Base-by-base conservation (phyloP, 2,329 filamentous ascomycete genomes). In the Ceratocystis albifundus region DNA sequence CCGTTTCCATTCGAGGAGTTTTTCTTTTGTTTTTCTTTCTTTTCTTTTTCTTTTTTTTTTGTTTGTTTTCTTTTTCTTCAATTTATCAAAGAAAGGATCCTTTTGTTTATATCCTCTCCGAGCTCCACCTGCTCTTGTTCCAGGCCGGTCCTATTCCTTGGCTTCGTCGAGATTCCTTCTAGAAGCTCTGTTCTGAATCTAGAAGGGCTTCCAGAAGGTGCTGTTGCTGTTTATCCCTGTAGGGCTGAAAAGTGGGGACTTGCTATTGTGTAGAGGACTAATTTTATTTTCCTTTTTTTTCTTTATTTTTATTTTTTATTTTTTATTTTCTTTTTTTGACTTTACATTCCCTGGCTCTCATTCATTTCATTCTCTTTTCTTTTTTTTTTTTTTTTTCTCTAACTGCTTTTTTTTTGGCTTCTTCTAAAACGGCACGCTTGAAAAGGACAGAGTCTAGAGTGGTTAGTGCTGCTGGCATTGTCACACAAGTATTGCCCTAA, bases 401-500 rank as follows among this genome's bases (percentile, higher is more conserved):
- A n/a, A n/a, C 44, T 62, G 30, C 22, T 50, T 20, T n/a, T 22
- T 48, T 20, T 50, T 25, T 55, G n/a, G 20, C 22, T 22, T 50
- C 46, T 50, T n/a, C 22, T 55, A 12, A 55, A 55, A 55, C 50
- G 12, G 22, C n/a, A 22, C 10, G 10, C 50, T 1, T 55, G 45
- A 5, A 2, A 55, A 25, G 50, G 20, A 22, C n/a, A 25, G 20
- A 55, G 22, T 20, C 25, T 12, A 22, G 50, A 28, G 50, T 25
- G 50, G 50, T 22, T 22, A 25, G 50, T 55, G n/a, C 50, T 22
- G 50, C 2, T 28, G 20, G 22, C 22, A 55, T 55, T 55, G 50
- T 55, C n/a, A 55, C 50, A 55, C 50, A 55, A 55, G 50, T 12
- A 48, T 20, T 48, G 45, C 45, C 15, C 45, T 48, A 22, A 55